phyloP scores from a whole-genome alignment of 768 basidiomycete genomes.

The Hebeloma cylindrosporum region DNA sequence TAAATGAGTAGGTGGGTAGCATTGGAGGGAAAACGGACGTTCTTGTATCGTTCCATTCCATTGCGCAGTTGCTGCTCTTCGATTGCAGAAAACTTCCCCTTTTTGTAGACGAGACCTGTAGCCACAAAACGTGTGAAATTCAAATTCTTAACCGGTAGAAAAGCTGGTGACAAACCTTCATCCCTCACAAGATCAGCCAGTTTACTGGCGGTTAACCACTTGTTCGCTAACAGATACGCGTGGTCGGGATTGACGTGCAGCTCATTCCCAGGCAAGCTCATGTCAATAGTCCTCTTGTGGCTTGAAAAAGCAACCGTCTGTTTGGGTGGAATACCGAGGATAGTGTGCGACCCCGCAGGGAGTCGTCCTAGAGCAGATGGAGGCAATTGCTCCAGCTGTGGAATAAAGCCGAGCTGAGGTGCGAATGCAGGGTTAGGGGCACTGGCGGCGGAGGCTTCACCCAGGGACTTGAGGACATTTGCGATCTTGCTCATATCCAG shows the following conservation, averaged over 20 bases:
- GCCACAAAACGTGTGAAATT: neutral
- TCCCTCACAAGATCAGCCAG: slow-evolving; percentile 65
- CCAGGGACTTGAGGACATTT: slow-evolving; percentile 61
- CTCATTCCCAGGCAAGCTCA: slow-evolving; percentile 41
- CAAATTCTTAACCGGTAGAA: neutral
- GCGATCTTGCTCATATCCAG: slow-evolving; percentile 73
- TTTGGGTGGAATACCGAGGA: slow-evolving; percentile 41
- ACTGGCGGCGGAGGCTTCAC: slow-evolving; percentile 53
- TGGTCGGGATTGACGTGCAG: slow-evolving; percentile 53
- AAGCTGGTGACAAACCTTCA: slow-evolving; percentile 47
- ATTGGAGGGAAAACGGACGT: slow-evolving; percentile 43
- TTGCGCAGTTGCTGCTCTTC: slow-evolving; percentile 66
- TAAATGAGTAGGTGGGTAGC: neutral
- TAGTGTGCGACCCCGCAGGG: slow-evolving; percentile 42
- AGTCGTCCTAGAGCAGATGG: slow-evolving; percentile 40
- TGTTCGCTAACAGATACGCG: slow-evolving; percentile 69
- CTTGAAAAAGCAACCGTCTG: slow-evolving; percentile 22
- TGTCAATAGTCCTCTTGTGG: slow-evolving; percentile 41
- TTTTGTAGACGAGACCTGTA: slow-evolving; percentile 80
- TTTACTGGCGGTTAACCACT: slow-evolving; percentile 74
- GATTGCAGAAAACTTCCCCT: slow-evolving; percentile 82
- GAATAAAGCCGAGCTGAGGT: slow-evolving; percentile 23
- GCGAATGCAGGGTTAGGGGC: slow-evolving; percentile 28
- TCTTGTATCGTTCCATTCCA: slow-evolving; percentile 64
- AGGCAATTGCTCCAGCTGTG: slow-evolving; percentile 21